Evolutionary conservation across 2,329 filamentous ascomycete genomes (phyloP), one percentile per base, ranked within the genome.

Genomic region (Teratosphaeriaceae sp.): DNA sequence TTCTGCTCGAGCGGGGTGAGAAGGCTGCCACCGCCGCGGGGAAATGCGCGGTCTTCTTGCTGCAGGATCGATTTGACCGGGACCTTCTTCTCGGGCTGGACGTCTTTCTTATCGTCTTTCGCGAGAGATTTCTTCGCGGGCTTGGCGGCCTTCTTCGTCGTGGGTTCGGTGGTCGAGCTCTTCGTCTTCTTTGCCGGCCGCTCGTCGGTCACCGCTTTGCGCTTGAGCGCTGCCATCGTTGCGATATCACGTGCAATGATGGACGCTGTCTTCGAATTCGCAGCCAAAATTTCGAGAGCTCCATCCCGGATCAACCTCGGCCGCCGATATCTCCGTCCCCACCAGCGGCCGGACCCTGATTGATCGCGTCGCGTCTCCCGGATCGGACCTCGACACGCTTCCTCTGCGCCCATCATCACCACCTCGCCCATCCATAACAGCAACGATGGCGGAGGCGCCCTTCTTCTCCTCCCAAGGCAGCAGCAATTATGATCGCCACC

Each of bases 1-100:
- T 95, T 96, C 62, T 94, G 85, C 65, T 98, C 92, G 40, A 98
- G 72, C 16, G 92, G 89, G 2, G 92, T 96, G 61, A 98, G 71
- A 41, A 95, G 75, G 60, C 87, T 94, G 41, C 81, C 90, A 31
- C 92, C 94, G 43, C 92, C 92, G 74, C 92, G 80, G 53, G 92
- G 90, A 58, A 98, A 98, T 34, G 90, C 75, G 24, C 82, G 82
- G 61, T 96, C 92, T 53, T 97, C 92, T 52, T 92, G 84, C 63
- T 71, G 71, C 54, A 80, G 61, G 15, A 79, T 64, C 18, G 72
- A 74, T 35, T 66, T 64, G 45, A 52, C 51, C 21, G 53, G 38
- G 18, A 49, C 59, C 35, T 56, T 60, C 22, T 54, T 53, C 34
- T 59, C 54, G n/a, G n/a, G n/a, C n/a, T n/a, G n/a, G n/a, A n/a